Evolutionary conservation across 306 rosid species (phyloP).

Genomic region (Fragaria vesca): DNA sequence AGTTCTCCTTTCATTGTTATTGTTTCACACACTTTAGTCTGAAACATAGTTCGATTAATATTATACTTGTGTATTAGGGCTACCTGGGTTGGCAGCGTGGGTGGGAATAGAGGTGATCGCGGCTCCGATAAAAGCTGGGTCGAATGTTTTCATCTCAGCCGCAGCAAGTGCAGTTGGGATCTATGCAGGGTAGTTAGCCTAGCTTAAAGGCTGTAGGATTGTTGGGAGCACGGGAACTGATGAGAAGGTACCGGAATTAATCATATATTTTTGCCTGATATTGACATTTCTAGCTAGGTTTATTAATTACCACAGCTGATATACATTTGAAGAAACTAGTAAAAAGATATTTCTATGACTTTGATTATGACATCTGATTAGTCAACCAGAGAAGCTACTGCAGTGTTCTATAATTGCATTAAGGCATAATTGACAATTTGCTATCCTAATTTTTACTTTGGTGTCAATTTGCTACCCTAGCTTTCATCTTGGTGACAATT

Average conservation of each 20-base stretch:
- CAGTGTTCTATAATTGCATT: too few relatives aligned
- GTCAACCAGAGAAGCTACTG: too few relatives aligned
- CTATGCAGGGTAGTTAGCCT: constrained; percentile 62
- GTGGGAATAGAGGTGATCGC: constrained; percentile 49
- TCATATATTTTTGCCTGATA: background rate
- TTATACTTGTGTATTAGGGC: constrained; percentile 28
- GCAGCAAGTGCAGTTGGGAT: constrained; percentile 66
- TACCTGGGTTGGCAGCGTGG: constrained; percentile 72
- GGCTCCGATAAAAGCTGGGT: constrained; percentile 42
- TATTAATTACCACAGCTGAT: too few relatives aligned
- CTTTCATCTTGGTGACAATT: too few relatives aligned
- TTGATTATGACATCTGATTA: too few relatives aligned
- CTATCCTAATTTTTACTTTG: too few relatives aligned
- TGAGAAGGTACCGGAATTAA: constrained; percentile 35
- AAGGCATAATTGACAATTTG: too few relatives aligned
- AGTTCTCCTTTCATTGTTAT: too few relatives aligned
- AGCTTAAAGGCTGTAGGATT: constrained; percentile 63
- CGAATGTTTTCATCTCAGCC: constrained; percentile 58
- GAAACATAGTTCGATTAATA: background rate
- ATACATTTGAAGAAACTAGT: too few relatives aligned
- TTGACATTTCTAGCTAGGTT: background rate
- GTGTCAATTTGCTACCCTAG: too few relatives aligned
- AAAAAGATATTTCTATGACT: background rate
- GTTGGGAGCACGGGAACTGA: constrained; percentile 59
- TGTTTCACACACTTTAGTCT: background rate